Evolutionary conservation across 768 basidiomycete genomes (phyloP).

Genomic region (Hebeloma cylindrosporum): DNA sequence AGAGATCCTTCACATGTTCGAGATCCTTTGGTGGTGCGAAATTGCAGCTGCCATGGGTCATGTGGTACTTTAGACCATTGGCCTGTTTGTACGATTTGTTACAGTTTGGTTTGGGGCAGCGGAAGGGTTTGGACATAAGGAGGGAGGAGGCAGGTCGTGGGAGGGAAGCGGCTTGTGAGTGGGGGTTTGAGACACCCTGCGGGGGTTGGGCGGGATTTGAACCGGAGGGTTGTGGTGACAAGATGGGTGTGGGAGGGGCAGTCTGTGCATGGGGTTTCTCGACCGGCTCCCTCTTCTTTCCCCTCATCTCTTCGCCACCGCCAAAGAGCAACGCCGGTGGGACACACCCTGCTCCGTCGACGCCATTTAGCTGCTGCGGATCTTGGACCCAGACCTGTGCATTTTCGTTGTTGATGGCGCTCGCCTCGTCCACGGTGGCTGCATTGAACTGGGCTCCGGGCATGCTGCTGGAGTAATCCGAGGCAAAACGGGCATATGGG

Average conservation of each 20-base stretch:
- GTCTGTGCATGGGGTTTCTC: no score
- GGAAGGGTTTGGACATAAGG: constrained; percentile 83
- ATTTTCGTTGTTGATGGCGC: constrained; percentile 25
- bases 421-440: constrained; percentile 37
- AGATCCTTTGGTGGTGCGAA: constrained; percentile 88
- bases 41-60: constrained; percentile 91
- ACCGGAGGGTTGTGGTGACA: no score
- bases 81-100: constrained; percentile 97
- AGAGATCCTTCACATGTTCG: constrained; percentile 71
- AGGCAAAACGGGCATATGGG: constrained; percentile 61
- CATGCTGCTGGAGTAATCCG: constrained; percentile 62
- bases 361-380: constrained; percentile 14
- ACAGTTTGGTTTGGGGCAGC: constrained; percentile 93
- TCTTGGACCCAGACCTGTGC: background rate
- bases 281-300: background rate
- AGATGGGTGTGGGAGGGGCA: no score
- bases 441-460: constrained; percentile 54
- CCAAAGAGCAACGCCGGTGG: constrained; percentile 68
- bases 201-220: no score
- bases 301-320: background rate
- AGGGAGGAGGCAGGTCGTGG: constrained; percentile 50
- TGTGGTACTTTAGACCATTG: constrained; percentile 92
- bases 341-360: constrained; percentile 42
- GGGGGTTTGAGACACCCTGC: no score
- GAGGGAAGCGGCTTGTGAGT: background rate